These are phyloP conservation scores for Plasmodium gonderi DNA, from an alignment of 169 alveolate species.

Conservation along the genomic window DNA sequence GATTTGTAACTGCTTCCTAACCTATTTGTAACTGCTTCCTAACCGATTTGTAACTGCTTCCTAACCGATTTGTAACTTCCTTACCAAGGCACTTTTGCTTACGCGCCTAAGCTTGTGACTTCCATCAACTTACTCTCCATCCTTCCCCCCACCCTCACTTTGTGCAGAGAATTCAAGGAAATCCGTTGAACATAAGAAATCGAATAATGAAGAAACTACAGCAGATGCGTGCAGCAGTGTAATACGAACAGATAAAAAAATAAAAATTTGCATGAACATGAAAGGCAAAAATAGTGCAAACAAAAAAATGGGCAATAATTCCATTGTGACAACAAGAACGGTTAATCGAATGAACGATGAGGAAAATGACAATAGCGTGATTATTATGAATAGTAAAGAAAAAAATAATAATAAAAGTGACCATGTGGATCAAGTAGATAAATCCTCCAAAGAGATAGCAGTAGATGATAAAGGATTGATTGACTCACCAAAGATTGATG, in stretches of 20 bases:
- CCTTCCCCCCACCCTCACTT: not conserved
- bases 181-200: not conserved
- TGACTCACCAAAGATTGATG: not conserved
- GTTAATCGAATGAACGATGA: not conserved
- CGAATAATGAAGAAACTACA: conserved; percentile 12
- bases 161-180: not conserved
- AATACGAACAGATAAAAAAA: conserved; percentile 24
- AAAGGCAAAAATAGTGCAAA: conserved; percentile 7
- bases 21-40: no score
- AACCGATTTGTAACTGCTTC: no score
- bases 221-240: conserved; percentile 49
- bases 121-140: not conserved
- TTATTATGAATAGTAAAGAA: not conserved
- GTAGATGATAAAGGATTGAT: not conserved
- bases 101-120: no score
- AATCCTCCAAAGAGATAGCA: not conserved
- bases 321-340: not conserved
- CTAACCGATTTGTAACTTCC: no score
- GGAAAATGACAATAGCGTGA: conserved; percentile 5
- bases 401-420: not conserved
- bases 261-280: conserved; percentile 57
- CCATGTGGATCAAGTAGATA: not conserved
- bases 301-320: not conserved
- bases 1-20: no score
- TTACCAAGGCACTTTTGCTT: no score